Evolutionary conservation across 73 alveolate genomes (phyloP).

Genomic region (Urostyla sp.): DNA sequence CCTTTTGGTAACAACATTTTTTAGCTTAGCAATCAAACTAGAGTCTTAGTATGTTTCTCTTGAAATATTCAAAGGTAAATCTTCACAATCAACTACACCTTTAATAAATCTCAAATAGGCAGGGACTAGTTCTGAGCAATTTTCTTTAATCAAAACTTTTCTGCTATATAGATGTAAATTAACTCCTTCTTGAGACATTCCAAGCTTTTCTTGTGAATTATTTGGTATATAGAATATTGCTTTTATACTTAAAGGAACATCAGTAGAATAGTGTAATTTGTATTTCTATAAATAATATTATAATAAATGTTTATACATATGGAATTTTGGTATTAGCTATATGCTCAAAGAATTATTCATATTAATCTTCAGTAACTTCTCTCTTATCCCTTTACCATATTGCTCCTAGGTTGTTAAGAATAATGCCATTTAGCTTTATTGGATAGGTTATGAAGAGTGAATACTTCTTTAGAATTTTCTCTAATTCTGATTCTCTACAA

Average conservation of each 20-base stretch:
- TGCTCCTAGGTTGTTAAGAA: constrained; percentile 79
- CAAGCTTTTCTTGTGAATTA: constrained; percentile 77
- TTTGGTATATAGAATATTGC: constrained; percentile 75
- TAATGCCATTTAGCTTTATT: constrained; percentile 78
- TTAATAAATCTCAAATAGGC: constrained; percentile 91
- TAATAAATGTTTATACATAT: too few species aligned
- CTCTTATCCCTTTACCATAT: constrained; percentile 92
- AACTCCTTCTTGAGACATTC: constrained; percentile 72
- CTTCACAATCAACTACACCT: constrained; percentile 97
- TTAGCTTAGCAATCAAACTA: constrained; percentile 80
- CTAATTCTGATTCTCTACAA: constrained; percentile 74
- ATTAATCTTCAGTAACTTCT: constrained; percentile 93
- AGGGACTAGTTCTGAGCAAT: constrained; percentile 88
- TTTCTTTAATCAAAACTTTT: constrained; percentile 91
- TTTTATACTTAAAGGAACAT: constrained; percentile 85
- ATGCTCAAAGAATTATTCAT: constrained; percentile 78
- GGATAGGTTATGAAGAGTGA: constrained; percentile 87
- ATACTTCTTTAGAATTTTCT: constrained; percentile 77
- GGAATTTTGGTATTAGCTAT: constrained; percentile 78
- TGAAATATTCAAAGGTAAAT: constrained; percentile 93
- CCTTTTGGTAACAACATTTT: constrained; percentile 86
- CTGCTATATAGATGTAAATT: constrained; percentile 84
- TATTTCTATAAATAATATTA: too few species aligned
- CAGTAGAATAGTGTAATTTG: constrained; percentile 78
- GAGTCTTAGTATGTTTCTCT: constrained; percentile 94